Conservation (phyloP, 2,329 filamentous ascomycete genomes). For the Sclerotinia trifoliorum region DNA sequence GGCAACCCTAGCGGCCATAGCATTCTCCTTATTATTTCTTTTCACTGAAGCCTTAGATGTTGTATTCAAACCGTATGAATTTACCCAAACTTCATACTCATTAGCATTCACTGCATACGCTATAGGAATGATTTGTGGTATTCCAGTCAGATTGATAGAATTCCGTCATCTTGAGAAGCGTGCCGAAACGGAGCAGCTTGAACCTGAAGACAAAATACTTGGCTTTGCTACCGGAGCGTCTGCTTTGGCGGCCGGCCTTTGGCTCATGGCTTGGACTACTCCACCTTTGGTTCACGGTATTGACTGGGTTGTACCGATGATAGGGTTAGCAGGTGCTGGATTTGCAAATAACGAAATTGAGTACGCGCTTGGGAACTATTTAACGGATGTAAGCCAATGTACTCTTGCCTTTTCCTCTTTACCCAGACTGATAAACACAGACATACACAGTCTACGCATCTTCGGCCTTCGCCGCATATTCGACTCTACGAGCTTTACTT, state of each 20-base stretch:
- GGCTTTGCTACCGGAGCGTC: conserved; percentile 49
- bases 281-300: conserved; percentile 42
- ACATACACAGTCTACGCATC: conserved; percentile 47
- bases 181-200: conserved; percentile 20
- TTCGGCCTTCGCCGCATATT: conserved; percentile 46
- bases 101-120: conserved; percentile 45
- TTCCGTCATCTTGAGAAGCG: conserved; percentile 36
- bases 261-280: conserved; percentile 49
- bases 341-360: conserved; percentile 50
- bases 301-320: conserved; percentile 44
- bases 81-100: conserved; percentile 38
- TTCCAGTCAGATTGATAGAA: conserved; percentile 47
- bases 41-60: conserved; percentile 46
- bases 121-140: conserved; percentile 44
- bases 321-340: conserved; percentile 46
- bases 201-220: conserved; percentile 49
- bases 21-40: conserved; percentile 50
- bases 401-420: background rate
- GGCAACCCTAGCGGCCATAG: conserved; percentile 45
- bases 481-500: conserved; percentile 43
- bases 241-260: conserved; percentile 45
- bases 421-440: background rate
- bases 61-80: conserved; percentile 44
- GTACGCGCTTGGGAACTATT: conserved; percentile 44
- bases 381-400: conserved; percentile 41